phyloP scores from a whole-genome alignment of 2,329 filamentous ascomycete species.

The Cercospora beticola region DNA sequence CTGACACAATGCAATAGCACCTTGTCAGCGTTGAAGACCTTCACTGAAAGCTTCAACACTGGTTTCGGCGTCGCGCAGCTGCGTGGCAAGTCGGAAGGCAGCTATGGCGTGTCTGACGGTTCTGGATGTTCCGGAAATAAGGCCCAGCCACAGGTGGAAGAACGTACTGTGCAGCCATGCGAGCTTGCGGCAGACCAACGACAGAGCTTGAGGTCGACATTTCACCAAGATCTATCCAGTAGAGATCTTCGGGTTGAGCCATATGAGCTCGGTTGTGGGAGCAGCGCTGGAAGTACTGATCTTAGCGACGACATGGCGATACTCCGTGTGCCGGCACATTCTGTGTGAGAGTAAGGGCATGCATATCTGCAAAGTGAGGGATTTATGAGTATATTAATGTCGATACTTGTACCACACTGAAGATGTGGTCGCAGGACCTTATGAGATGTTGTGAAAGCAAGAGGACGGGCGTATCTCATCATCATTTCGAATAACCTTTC shows the following conservation, averaged over 20 bases:
- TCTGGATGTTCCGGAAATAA: not conserved
- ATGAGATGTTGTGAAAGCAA: not conserved
- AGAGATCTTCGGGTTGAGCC: conserved; percentile 24
- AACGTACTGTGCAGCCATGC: not conserved
- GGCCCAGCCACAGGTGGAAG: not conserved
- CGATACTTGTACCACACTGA: not conserved
- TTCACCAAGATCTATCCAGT: not conserved
- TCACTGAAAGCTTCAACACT: conserved; percentile 44
- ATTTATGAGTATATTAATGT: not conserved
- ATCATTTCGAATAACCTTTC: not conserved
- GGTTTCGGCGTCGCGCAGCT: conserved; percentile 40
- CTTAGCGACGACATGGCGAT: conserved; percentile 30
- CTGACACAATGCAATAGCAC: conserved; percentile 34
- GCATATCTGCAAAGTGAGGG: conserved; percentile 15
- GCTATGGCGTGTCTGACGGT: conserved; percentile 32
- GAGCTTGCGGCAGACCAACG: not conserved
- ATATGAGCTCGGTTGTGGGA: not conserved
- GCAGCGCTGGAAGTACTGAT: conserved; percentile 23
- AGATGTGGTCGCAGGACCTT: not conserved
- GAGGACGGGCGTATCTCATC: not conserved
- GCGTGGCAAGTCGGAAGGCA: conserved; percentile 32
- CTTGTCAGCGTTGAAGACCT: conserved; percentile 44
- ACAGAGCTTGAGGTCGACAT: conserved; percentile 12
- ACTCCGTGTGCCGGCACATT: conserved; percentile 30
- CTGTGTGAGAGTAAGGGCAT: conserved; percentile 29